Base-by-base conservation (phyloP, 768 basidiomycete genomes). In the Lentinus brumalis region DNA sequence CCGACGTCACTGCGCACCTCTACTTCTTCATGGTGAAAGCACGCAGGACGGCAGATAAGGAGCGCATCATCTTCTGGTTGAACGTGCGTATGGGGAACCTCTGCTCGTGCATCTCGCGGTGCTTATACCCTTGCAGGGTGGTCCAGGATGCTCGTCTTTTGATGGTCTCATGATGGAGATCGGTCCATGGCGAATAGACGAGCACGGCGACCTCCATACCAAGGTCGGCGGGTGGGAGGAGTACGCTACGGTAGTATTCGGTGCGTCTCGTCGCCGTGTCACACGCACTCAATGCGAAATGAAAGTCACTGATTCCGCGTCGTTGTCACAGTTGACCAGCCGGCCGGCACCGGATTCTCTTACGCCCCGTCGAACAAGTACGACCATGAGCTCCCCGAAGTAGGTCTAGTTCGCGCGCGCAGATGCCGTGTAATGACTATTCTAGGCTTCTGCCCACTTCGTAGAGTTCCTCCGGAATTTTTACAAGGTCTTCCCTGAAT, bases 161-260 rank as follows among this genome's bases (percentile, higher is more conserved):
- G 96, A 98, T 68, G 96, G 96, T 2, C 81, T 95, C 16, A 90
- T 98, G 89, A 96, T 98, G 94, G 96, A 98, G 68, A 81, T 96
- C n/a, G 96, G 96, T 0, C 96, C 96, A 4, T 96, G 94, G 86
- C 84, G 84, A 64, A 76, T 88, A 74, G 89, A 93, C 68, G 83
- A 86, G 54, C 77, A 85, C 15, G 87, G 91, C 57, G 83, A 88
- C 4, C 82, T 96, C 62, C 84, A 83, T 67, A 81, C 86, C 18
- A 78, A 85, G 9, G 88, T 94, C 63, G 94, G 95, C 30, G 95
- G 95, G 9, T 98, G 96, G 96, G 95, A 98, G 70, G 96, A 98
- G 72, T 98, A 96, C 71, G 88, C 92, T 26, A 95, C 91, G 38
- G 86, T 98, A 78, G 87, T 98, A 58, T 98, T 91, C 68, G 76